Base-by-base conservation (phyloP, 768 basidiomycete genomes). In the Tylopilus balloui region DNA sequence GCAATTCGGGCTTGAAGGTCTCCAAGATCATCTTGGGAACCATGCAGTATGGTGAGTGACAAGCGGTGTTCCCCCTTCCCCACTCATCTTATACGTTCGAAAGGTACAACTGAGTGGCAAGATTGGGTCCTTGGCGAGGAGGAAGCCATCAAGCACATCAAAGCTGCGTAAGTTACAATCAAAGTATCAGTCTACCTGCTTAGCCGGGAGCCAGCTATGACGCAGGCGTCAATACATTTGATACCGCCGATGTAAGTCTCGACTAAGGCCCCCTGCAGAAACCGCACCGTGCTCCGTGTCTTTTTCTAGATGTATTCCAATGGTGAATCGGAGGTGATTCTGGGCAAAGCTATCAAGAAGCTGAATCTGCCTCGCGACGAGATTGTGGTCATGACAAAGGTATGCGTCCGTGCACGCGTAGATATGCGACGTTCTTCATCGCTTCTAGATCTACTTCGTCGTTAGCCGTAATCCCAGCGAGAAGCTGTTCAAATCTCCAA, bases 351-450 rank as follows among this genome's bases (percentile, higher is more conserved):
- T 3, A 81, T 91, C 69, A 85, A 84, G 58, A 59, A 79, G 52
- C 73, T 78, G 53, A 63, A 80, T 17, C 71, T 87, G 13, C 85
- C 86, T n/a, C 78, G 88, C 2, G 83, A 84, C 13, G 79, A 83
- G 54, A 80, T 89, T 38, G 87, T 91, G 15, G 77, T 91, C 14
- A 76, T 90, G 73, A 88, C 88, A 47, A 90, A 91, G 70, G 80
- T 79, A 31, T 19, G 48, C 25, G 4, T 27, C 5, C 9, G 25
- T 27, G 5, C 25, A 9, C 25, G 25, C 25, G 25, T 27, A 27
- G 25, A 27, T 27, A 9, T 27, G 9, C 25, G 25, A 4, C 25
- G 5, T 4, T 9, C 32, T 24, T 4, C 36, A 11, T 39, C 8
- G 20, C n/a, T 31, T 38, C 23, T 53, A 73, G 72, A 62, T 71